These are phyloP conservation scores for Cyberlindnera suaveolens DNA, from an alignment of 805 yeast species.

Conservation along the genomic window DNA sequence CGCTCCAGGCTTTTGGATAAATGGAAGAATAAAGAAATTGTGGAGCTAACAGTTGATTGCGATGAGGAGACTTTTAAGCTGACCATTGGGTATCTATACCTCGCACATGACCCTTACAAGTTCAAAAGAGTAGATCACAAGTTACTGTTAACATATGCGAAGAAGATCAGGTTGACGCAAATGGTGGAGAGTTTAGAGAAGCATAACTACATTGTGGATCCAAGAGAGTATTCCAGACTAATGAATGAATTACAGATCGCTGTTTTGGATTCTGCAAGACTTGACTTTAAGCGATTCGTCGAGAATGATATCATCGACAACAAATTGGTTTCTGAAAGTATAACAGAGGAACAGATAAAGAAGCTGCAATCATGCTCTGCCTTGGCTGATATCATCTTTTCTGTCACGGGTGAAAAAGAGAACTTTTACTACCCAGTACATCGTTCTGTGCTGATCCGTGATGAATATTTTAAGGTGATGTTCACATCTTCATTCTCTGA, in stretches of 20 bases:
- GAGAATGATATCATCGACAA: constrained; percentile 13
- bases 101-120: constrained; percentile 35
- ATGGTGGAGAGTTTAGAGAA: constrained; percentile 31
- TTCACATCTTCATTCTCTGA: constrained; percentile 46
- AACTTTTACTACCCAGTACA: constrained; percentile 52
- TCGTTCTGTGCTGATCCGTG: constrained; percentile 50
- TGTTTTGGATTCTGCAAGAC: constrained; percentile 17
- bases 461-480: constrained; percentile 61
- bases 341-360: constrained; percentile 6
- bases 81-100: constrained; percentile 29
- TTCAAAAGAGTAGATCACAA: constrained; percentile 26
- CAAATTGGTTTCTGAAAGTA: constrained; percentile 6
- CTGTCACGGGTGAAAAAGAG: constrained; percentile 29
- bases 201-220: constrained; percentile 22
- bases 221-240: constrained; percentile 27
- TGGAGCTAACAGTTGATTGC: constrained; percentile 18
- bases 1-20: constrained; percentile 15
- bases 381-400: constrained; percentile 44
- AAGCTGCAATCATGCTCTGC: constrained; percentile 15
- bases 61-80: constrained; percentile 16
- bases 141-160: constrained; percentile 28
- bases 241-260: constrained; percentile 24
- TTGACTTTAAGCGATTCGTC: constrained; percentile 15
- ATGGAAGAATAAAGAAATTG: constrained; percentile 22
- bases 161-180: constrained; percentile 28